phyloP scores from a whole-genome alignment of 495 filamentous ascomycete genomes.

The Neurospora discreta region DNA sequence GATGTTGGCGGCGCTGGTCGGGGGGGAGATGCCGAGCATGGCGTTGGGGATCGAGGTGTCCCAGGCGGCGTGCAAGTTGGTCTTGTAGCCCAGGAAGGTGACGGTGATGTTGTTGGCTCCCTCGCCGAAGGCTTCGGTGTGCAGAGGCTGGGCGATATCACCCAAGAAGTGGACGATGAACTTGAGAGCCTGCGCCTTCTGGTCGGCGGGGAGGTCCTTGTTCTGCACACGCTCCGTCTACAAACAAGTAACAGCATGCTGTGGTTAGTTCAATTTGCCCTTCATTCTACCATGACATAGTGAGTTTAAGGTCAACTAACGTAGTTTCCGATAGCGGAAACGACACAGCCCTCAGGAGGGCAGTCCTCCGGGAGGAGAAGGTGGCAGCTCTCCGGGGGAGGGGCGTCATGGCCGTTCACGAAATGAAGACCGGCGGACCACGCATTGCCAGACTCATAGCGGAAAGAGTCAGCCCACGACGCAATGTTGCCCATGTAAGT shows the following conservation, averaged over 20 bases:
- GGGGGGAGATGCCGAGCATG: slow-evolving; percentile 15
- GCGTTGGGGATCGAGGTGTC: slow-evolving; percentile 54
- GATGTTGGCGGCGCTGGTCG: slow-evolving; percentile 29
- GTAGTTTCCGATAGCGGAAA: slow-evolving; percentile 54
- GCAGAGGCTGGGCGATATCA: slow-evolving; percentile 54
- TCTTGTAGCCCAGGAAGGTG: slow-evolving; percentile 36
- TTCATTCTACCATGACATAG: neutral
- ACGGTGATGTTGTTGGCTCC: slow-evolving; percentile 54
- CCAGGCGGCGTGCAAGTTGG: slow-evolving; percentile 55
- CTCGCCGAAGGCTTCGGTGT: slow-evolving; percentile 44
- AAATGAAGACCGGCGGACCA: slow-evolving; percentile 48
- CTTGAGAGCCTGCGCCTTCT: slow-evolving; percentile 9
- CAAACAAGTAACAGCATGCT: neutral
- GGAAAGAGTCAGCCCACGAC: slow-evolving; percentile 51
- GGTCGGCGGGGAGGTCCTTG: neutral
- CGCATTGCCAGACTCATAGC: slow-evolving; percentile 39
- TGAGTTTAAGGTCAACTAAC: slow-evolving; percentile 11
- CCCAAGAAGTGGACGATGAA: slow-evolving; percentile 37
- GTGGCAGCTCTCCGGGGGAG: slow-evolving; percentile 43
- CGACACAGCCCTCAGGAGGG: slow-evolving; percentile 42
- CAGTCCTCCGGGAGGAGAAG: slow-evolving; percentile 50
- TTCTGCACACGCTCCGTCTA: slow-evolving; percentile 15
- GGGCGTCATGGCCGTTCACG: slow-evolving; percentile 55
- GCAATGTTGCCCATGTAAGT: slow-evolving; percentile 49
- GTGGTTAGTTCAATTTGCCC: neutral